Conservation (phyloP, 2,329 filamentous ascomycete genomes). For the Dothideomycetes sp. region DNA sequence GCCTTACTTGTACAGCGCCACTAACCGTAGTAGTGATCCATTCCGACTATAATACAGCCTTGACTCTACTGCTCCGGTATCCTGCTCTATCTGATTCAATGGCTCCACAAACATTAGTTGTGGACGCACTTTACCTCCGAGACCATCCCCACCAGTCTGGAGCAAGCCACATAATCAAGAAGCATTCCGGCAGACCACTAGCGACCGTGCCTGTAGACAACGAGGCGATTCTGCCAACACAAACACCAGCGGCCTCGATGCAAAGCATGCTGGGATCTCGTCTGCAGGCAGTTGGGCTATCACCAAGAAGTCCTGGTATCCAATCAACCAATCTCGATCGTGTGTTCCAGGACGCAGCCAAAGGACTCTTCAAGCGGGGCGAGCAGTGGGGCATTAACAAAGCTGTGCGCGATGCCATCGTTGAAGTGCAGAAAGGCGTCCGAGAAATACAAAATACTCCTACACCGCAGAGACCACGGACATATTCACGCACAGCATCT, state of each 20-base stretch:
- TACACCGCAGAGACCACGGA: slow-evolving; percentile 21
- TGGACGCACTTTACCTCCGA: slow-evolving; percentile 69
- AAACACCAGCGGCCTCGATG: too few relatives aligned
- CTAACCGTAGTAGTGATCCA: slow-evolving; percentile 51
- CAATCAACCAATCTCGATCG: slow-evolving; percentile 51
- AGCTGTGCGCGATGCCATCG: slow-evolving; percentile 68
- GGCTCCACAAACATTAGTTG: slow-evolving; percentile 57
- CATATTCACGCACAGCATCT: slow-evolving; percentile 10
- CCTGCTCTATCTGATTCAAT: slow-evolving; percentile 41
- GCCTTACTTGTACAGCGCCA: not conserved
- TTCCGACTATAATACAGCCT: slow-evolving; percentile 75
- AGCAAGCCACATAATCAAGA: slow-evolving; percentile 55
- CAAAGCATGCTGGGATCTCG: not conserved
- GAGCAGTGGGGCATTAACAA: slow-evolving; percentile 72
- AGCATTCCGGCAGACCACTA: slow-evolving; percentile 49
- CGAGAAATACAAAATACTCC: slow-evolving; percentile 47
- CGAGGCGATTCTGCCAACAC: not conserved
- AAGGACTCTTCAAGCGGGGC: slow-evolving; percentile 59
- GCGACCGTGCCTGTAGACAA: not conserved
- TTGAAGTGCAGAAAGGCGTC: slow-evolving; percentile 68
- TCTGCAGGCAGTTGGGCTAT: not conserved
- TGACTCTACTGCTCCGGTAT: slow-evolving; percentile 77
- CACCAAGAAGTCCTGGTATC: not conserved
- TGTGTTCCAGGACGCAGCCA: slow-evolving; percentile 65
- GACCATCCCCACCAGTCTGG: slow-evolving; percentile 53